Evolutionary conservation across 805 yeast genomes (phyloP).

Genomic region (Millerozyma acaciae): DNA sequence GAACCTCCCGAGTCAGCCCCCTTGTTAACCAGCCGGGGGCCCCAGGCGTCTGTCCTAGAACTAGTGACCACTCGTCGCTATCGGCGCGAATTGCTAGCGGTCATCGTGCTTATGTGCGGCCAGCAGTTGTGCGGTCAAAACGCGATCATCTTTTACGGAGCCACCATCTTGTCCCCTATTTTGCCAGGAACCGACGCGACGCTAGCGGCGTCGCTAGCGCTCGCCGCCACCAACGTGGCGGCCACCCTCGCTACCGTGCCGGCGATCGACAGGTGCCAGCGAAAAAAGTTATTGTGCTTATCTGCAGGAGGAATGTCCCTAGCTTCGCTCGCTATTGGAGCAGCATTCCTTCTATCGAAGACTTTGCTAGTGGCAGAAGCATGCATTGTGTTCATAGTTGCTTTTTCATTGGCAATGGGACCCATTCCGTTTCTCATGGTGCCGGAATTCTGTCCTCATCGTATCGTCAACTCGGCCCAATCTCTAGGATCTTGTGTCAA

Average conservation of each 20-base stretch:
- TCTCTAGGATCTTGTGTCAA: conserved; percentile 32
- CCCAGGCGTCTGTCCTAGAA: conserved; percentile 11
- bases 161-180: conserved; percentile 60
- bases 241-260: conserved; percentile 69
- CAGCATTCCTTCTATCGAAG: conserved; percentile 16
- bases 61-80: conserved; percentile 17
- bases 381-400: conserved; percentile 31
- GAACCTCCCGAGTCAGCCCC: conserved; percentile 5
- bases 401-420: conserved; percentile 34
- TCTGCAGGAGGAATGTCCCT: conserved; percentile 22
- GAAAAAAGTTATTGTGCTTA: conserved; percentile 43
- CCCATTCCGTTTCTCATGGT: conserved; percentile 38
- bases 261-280: conserved; percentile 66
- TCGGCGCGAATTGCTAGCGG: conserved; percentile 26
- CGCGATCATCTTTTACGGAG: conserved; percentile 88
- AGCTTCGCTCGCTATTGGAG: conserved; percentile 21
- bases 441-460: conserved; percentile 30
- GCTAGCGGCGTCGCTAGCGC: conserved; percentile 61
- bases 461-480: conserved; percentile 32
- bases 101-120: conserved; percentile 32
- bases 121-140: conserved; percentile 71
- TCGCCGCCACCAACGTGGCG: conserved; percentile 67
- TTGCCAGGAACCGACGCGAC: conserved; percentile 60
- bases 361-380: conserved; percentile 17
- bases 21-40: not conserved